phyloP scores from a whole-genome alignment of 768 basidiomycete species.

The Paxillus involutus region DNA sequence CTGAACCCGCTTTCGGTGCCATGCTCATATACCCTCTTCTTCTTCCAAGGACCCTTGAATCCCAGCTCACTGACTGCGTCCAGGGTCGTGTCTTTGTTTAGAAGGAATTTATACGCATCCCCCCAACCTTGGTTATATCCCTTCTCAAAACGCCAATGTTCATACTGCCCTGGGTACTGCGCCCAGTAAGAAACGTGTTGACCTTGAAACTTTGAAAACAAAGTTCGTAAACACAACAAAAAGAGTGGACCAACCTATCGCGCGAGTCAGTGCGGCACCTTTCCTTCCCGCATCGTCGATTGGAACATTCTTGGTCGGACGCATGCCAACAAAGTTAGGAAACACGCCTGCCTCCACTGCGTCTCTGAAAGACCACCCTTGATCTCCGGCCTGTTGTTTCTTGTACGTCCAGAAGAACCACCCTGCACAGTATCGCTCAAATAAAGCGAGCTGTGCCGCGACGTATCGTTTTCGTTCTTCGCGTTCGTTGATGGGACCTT shows the following conservation, averaged over 20 bases:
- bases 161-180: slow-evolving; percentile 53
- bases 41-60: slow-evolving; percentile 62
- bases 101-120: slow-evolving; percentile 60
- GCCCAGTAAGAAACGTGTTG: slow-evolving; percentile 43
- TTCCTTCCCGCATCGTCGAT: slow-evolving; percentile 26
- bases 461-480: slow-evolving; percentile 50
- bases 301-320: slow-evolving; percentile 19
- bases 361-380: slow-evolving; percentile 73
- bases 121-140: slow-evolving; percentile 76
- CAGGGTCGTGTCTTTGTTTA: slow-evolving; percentile 15
- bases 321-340: slow-evolving; percentile 50
- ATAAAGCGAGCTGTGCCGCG: slow-evolving; percentile 63
- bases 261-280: slow-evolving; percentile 28
- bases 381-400: slow-evolving; percentile 64
- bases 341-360: slow-evolving; percentile 63
- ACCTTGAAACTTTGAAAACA: slow-evolving; percentile 25
- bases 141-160: slow-evolving; percentile 65
- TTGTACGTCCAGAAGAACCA: slow-evolving; percentile 88
- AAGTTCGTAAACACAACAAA: slow-evolving; percentile 15
- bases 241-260: slow-evolving; percentile 29
- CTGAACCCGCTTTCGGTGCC: slow-evolving; percentile 38
- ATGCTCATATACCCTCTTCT: slow-evolving; percentile 44
- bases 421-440: slow-evolving; percentile 63
- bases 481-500: slow-evolving; percentile 43
- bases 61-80: slow-evolving; percentile 55